A percentile compares a stretch with the other conserved stretches of the same genome.
Evolutionary conservation across 2,329 filamentous ascomycete genomes (phyloP).

Genomic region (Tolypocladium paradoxum): DNA sequence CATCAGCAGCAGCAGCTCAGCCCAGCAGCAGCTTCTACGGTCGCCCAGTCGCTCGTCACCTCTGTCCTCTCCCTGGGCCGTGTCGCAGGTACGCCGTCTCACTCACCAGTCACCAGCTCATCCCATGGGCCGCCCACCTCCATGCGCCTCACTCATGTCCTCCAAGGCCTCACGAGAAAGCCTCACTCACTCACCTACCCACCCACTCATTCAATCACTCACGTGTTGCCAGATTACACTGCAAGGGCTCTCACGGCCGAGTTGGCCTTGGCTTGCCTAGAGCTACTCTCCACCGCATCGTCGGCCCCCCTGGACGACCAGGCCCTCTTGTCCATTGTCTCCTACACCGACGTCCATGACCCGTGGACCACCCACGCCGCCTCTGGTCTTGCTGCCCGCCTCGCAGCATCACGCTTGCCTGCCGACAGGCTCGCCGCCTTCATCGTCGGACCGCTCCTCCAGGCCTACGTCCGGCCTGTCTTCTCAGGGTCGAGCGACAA

Average conservation of each 20-base stretch:
- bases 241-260: constrained; percentile 10
- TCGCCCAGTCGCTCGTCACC: background rate
- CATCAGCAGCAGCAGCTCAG: background rate
- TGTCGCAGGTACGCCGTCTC: background rate
- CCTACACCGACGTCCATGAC: constrained; percentile 19
- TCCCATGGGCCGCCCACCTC: background rate
- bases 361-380: constrained; percentile 27
- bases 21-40: background rate
- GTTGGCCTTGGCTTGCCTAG: constrained; percentile 16
- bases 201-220: background rate
- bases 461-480: constrained; percentile 53
- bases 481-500: constrained; percentile 47
- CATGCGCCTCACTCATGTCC: background rate
- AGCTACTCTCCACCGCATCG: constrained; percentile 9
- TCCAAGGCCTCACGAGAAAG: background rate
- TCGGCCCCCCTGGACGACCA: constrained; percentile 5
- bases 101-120: background rate
- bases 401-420: constrained; percentile 20
- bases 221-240: background rate
- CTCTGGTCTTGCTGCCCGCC: constrained; percentile 14
- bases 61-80: background rate
- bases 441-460: constrained; percentile 46
- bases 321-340: constrained; percentile 19
- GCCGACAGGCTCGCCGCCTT: constrained; percentile 19
- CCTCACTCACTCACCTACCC: background rate